These are phyloP conservation scores for Blastocladiella emersonii DNA, from an alignment of 371 early-diverging fungal genomes.

Conservation along the genomic window DNA sequence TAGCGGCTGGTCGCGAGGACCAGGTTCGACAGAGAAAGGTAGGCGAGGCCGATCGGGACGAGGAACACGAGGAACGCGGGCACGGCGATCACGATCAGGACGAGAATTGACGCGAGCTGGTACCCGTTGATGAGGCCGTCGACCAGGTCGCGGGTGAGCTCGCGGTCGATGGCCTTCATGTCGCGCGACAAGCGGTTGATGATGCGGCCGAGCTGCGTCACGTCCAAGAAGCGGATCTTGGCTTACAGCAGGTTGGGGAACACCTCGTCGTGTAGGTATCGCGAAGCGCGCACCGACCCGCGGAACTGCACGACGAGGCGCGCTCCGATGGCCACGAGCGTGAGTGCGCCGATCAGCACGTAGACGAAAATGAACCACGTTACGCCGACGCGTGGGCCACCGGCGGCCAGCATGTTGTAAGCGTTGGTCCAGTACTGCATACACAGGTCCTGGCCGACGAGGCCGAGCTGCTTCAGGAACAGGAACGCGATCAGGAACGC, in stretches of 20 bases:
- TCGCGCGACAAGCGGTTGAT: constrained; percentile 75
- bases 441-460: constrained; percentile 1
- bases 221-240: constrained; percentile 72
- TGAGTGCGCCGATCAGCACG: background rate
- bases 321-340: background rate
- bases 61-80: background rate
- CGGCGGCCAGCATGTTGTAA: background rate
- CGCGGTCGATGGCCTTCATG: constrained; percentile 45
- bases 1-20: constrained; percentile 41
- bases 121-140: background rate
- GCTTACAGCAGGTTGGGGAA: constrained; percentile 38
- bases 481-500: background rate
- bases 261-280: background rate
- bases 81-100: background rate
- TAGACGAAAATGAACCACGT: background rate
- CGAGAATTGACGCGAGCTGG: background rate
- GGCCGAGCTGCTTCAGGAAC: constrained; percentile 17
- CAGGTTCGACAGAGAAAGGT: constrained; percentile 4
- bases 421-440: constrained; percentile 1
- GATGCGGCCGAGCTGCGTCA: constrained; percentile 51
- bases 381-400: background rate
- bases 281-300: background rate
- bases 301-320: background rate
- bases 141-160: background rate
- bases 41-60: background rate